Base-by-base conservation (phyloP, 106 monocot species). In the Platanthera guangdongensis region DNA sequence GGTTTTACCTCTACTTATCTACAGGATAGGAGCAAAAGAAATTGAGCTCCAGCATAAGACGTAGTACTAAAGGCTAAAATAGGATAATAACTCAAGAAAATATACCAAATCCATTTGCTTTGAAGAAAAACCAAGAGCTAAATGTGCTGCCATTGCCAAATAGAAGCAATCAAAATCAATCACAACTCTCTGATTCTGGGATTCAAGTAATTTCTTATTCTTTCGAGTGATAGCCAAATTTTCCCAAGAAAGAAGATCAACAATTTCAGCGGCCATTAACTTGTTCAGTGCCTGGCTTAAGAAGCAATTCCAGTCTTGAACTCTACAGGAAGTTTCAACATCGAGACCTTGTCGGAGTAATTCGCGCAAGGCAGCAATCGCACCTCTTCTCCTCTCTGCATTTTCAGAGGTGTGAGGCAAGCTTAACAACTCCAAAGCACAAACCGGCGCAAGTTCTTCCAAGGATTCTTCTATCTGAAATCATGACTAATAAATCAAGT, bases 381-480 rank as follows among this genome's bases (percentile, higher is more conserved):
- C 97, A 50, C 89, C 84, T 71, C 68, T 65, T 80, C 94, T 94
- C 47, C 88, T 84, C 65, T 94, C 97, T 79, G 81, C 53, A 74
- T 89, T 94, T 50, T 91, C 89, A 78, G 93, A 81, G 57, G 76
- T 94, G 13, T 73, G 80, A 80, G 92, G 87, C 78, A 93, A 50
- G 60, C 81, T 71, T 47, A 99, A 78, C 10, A 99, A 68, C 76
- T 99, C 97, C 53, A 99, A 74, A 13, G 94, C 90, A 83, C 97
- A 99, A 82, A 89, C 86, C 80, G 97, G 97, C 52, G 94, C 97
- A 85, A 99, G 89, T 79, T 94, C 97, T 75, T 99, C 89, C 51
- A 99, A 85, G 8, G 97, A 94, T 78, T 94, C 94, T 81, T 99
- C 97, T 74, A 99, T 92, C 97, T 99, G 75, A 55, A 78, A 87